Percentiles rank a stretch among this genome's conserved stretches.
Evolutionary conservation across 805 yeast species (phyloP).

Genomic region (Hanseniaspora hatyaiensis): DNA sequence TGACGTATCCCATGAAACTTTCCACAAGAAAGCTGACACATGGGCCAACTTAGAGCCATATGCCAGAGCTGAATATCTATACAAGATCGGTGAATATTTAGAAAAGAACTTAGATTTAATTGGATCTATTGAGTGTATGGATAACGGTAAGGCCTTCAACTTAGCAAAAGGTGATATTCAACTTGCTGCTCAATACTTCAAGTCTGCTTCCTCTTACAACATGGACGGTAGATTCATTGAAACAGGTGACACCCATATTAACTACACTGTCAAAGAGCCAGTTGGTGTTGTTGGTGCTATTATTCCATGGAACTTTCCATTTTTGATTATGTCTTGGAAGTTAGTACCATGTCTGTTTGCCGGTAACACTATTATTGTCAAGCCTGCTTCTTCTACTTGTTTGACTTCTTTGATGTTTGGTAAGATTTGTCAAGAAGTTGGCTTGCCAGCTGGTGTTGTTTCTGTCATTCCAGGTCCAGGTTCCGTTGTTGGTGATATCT

Average conservation of each 20-base stretch:
- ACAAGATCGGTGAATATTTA: conserved; percentile 56
- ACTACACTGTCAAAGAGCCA: conserved; percentile 61
- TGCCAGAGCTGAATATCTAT: conserved; percentile 40
- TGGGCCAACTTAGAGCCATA: conserved; percentile 56
- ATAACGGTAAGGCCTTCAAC: conserved; percentile 64
- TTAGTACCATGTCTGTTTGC: conserved; percentile 68
- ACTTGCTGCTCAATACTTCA: conserved; percentile 50
- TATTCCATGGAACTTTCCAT: conserved; percentile 78
- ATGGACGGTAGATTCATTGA: conserved; percentile 52
- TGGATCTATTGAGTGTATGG: conserved; percentile 59
- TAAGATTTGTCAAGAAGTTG: conserved; percentile 51
- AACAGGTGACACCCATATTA: conserved; percentile 52
- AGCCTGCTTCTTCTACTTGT: conserved; percentile 71
- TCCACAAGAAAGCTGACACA: conserved; percentile 34
- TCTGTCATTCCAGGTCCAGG: conserved; percentile 69
- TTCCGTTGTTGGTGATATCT: conserved; percentile 58
- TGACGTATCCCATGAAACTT: conserved; percentile 30
- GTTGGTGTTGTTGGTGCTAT: conserved; percentile 75
- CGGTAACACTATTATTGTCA: conserved; percentile 61
- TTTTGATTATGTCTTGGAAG: conserved; percentile 71
- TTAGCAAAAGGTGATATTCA: conserved; percentile 58
- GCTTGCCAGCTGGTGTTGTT: conserved; percentile 64
- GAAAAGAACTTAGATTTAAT: conserved; percentile 53
- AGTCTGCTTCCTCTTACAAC: conserved; percentile 67
- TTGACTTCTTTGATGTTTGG: conserved; percentile 58